Base-by-base conservation (phyloP, 2,329 filamentous ascomycete genomes). In the Trichoderma arundinaceum region DNA sequence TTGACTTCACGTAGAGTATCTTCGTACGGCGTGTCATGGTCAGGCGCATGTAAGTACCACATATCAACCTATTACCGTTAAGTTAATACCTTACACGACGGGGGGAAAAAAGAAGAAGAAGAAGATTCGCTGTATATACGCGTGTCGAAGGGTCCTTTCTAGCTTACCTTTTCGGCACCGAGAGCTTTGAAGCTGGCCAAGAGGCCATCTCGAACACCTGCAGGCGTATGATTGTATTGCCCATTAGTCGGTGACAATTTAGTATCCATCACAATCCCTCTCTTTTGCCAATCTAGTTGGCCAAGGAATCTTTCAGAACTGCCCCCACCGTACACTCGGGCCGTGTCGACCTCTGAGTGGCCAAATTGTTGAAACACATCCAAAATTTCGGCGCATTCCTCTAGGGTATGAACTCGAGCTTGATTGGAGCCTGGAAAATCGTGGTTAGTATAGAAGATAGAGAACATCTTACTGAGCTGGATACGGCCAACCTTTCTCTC, bases 1-100 rank as follows among this genome's bases (percentile, higher is more conserved):
- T 94, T 84, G 62, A 89, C 82, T 6, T 85, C 88, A 67, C 85
- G 82, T 7, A 94, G 79, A 0, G 91, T 92, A 72, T 92, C 87
- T 19, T 84, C 84, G 71, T 92, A 92, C 0, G 86, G 86, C 0
- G 87, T 81, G 0, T 80, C 81, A 8, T 86, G 82, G 69, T 83
- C 80, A 2, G 88, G 81, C 2, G 87, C 88, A 74, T 91, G 72
- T 0, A 73, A 64, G 57, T 73, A 73, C 63, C 69, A 72, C 51
- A 72, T 68, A 41, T 71, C 71, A 43, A 57, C 51, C 51, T 51
- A 43, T 58, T 39, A 9, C n/a, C 19, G 6, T 6, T 10, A 38
- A 8, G 35, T 38, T 35, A 4, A n/a, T 12, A 8, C 7, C n/a
- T 12, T 5, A 41, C 22, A 4, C 22, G 22, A 17, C 15, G n/a